Conservation (phyloP, 768 basidiomycete genomes). For the Mycena sanguinolenta region DNA sequence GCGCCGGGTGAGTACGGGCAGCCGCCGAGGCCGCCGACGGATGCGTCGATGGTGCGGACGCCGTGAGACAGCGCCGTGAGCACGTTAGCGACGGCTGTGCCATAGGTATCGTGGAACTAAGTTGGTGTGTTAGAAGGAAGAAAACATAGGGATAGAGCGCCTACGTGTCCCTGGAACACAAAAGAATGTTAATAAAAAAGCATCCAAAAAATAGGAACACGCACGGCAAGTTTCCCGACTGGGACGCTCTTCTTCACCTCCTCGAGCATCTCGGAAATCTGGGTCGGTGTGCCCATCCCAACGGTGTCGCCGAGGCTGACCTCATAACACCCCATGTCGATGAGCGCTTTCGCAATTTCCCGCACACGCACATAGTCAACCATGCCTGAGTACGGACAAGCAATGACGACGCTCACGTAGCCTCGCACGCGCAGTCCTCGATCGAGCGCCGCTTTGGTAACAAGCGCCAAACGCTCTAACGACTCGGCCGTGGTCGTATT, state of each 20-base stretch:
- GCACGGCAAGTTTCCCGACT: slow-evolving; percentile 78
- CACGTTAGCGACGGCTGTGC: slow-evolving; percentile 84
- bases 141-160: slow-evolving; percentile 30
- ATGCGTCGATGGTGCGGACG: slow-evolving; percentile 84
- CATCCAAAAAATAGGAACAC: slow-evolving; percentile 35
- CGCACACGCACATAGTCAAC: slow-evolving; percentile 75
- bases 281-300: slow-evolving; percentile 83
- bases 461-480: slow-evolving; percentile 70
- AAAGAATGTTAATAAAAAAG: slow-evolving; percentile 8
- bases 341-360: slow-evolving; percentile 76
- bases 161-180: slow-evolving; percentile 69
- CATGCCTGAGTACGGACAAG: slow-evolving; percentile 89
- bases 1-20: slow-evolving; percentile 98
- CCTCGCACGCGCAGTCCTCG: slow-evolving; percentile 81
- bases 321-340: slow-evolving; percentile 96
- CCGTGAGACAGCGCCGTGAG: slow-evolving; percentile 79
- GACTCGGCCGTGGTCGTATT: slow-evolving; percentile 83
- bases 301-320: slow-evolving; percentile 94
- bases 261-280: slow-evolving; percentile 76
- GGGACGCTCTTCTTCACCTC: slow-evolving; percentile 74
- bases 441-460: slow-evolving; percentile 71
- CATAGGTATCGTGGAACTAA: slow-evolving; percentile 93
- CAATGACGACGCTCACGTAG: slow-evolving; percentile 87
- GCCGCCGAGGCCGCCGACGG: slow-evolving; percentile 92
- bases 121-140: not conserved